Evolutionary conservation across 495 filamentous ascomycete species (phyloP), one percentile per base, ranked within the genome.

Genomic region (Letharia columbiana): DNA sequence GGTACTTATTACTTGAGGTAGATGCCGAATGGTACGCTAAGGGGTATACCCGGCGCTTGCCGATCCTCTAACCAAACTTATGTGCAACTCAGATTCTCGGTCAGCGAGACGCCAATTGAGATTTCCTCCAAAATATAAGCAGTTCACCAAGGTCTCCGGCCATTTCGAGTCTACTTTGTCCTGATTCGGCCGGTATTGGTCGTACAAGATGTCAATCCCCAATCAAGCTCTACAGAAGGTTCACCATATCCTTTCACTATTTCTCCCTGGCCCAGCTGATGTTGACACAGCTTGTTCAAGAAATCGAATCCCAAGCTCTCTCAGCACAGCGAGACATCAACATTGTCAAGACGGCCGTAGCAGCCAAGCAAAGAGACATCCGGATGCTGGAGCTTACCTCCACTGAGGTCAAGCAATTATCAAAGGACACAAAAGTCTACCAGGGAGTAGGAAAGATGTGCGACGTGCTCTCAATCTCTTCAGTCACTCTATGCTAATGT

Each of bases 381-480:
- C 89, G 94, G 28, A 86, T 96, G 77, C 82, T 94, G 39, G 90
- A 96, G 76, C 80, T 98, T 65, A 97, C 94, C 41, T 84, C 86
- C 12, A 90, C 82, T 65, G 94, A 98, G 76, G 79, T 97, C 60
- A 82, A 85, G 40, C 80, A 86, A 12, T 74, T 98, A 67, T 89
- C 93, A n/a, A 78, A 82, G 47, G 83, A 87, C 49, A 96, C 92
- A 1, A 86, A 85, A 28, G 86, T 96, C 13, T 98, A 97, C 70
- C 93, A 97, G 75, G 93, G 93, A 3, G 89, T 97, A 8, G 94
- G 94, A 33, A 97, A 96, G 80, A 97, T 98, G 94, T 96, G 75
- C 74, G 89, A 76, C 35, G 40, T 23, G 18, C 18, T 54, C 61
- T 67, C 57, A 15, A 33, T 33, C 28, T 61, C 67, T 18, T 23